phyloP scores from a whole-genome alignment of 805 yeast species.

The Schwanniomyces vanrijiae region DNA sequence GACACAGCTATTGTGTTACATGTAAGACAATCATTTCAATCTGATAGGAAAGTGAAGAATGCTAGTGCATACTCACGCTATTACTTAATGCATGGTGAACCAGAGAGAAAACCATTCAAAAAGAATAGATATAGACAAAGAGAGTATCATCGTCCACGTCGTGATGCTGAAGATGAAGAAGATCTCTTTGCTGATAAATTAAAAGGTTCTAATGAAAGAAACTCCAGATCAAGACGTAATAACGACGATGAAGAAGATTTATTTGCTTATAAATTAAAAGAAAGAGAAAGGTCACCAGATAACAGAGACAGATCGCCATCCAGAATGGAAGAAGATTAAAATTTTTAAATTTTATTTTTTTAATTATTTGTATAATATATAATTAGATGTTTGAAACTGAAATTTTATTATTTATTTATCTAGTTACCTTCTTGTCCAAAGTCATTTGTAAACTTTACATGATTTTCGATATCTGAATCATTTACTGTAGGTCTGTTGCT shows the following conservation, averaged over 20 bases:
- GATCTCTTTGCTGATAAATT: slow-evolving; percentile 37
- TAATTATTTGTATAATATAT: not conserved
- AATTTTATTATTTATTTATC: slow-evolving; percentile 2
- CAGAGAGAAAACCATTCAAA: slow-evolving; percentile 42
- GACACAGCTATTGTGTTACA: slow-evolving; percentile 35
- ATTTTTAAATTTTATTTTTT: not conserved
- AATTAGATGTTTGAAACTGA: not conserved
- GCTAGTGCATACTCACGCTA: slow-evolving; percentile 62
- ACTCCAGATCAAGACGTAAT: slow-evolving; percentile 1
- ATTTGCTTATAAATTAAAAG: slow-evolving; percentile 32
- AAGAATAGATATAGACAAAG: slow-evolving; percentile 11
- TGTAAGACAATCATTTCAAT: slow-evolving; percentile 50
- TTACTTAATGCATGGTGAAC: slow-evolving; percentile 72
- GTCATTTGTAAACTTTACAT: slow-evolving; percentile 85
- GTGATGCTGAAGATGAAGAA: slow-evolving; percentile 20
- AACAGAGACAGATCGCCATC: slow-evolving; percentile 19
- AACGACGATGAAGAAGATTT: slow-evolving; percentile 27
- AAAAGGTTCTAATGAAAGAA: slow-evolving; percentile 6
- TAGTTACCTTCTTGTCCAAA: slow-evolving; percentile 97
- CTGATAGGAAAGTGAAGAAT: slow-evolving; percentile 57
- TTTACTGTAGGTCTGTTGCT: slow-evolving; percentile 95
- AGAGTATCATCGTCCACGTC: slow-evolving; percentile 10
- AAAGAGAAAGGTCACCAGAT: slow-evolving; percentile 12
- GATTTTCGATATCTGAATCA: slow-evolving; percentile 75
- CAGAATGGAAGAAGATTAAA: slow-evolving; percentile 9